A percentile compares a stretch with the other conserved stretches of the same genome.
Conservation (phyloP, 352 stramenopile genomes). For the Globisporangium canariense region DNA sequence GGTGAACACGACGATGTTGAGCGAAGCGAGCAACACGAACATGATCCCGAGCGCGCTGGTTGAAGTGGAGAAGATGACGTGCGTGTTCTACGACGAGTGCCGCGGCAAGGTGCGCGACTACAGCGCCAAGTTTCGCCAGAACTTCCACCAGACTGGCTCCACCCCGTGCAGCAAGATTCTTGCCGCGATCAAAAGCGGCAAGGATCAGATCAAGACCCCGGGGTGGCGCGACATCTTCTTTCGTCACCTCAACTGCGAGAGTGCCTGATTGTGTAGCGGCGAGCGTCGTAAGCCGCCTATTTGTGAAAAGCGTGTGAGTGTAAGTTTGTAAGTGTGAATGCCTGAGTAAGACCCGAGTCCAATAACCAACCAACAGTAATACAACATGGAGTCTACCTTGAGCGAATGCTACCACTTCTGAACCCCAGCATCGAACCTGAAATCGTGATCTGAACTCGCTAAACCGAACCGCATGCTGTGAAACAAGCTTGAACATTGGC, state of each 20-base stretch:
- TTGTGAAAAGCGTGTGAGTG: constrained; percentile 2
- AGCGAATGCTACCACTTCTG: background rate
- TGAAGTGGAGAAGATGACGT: constrained; percentile 88
- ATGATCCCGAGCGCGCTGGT: constrained; percentile 42
- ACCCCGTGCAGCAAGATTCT: constrained; percentile 67
- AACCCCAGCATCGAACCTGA: background rate
- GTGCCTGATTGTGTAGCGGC: background rate
- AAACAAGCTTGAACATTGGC: background rate
- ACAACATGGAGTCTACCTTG: background rate
- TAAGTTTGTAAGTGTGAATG: background rate
- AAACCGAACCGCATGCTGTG: background rate
- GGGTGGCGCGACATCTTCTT: constrained; percentile 74
- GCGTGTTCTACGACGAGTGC: constrained; percentile 85
- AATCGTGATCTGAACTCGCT: background rate
- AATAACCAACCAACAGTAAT: background rate
- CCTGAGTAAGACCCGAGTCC: background rate
- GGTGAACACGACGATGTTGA: constrained; percentile 30
- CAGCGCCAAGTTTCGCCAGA: constrained; percentile 55
- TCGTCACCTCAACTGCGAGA: constrained; percentile 56
- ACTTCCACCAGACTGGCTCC: constrained; percentile 55
- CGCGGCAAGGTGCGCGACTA: constrained; percentile 66
- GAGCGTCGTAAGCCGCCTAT: background rate
- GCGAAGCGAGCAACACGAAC: constrained; percentile 31
- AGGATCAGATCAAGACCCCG: constrained; percentile 58
- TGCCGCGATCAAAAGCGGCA: constrained; percentile 46